Evolutionary conservation across 208 protist genomes (phyloP), one percentile per base, ranked within the genome.

Genomic region (Leishmania arabica): DNA sequence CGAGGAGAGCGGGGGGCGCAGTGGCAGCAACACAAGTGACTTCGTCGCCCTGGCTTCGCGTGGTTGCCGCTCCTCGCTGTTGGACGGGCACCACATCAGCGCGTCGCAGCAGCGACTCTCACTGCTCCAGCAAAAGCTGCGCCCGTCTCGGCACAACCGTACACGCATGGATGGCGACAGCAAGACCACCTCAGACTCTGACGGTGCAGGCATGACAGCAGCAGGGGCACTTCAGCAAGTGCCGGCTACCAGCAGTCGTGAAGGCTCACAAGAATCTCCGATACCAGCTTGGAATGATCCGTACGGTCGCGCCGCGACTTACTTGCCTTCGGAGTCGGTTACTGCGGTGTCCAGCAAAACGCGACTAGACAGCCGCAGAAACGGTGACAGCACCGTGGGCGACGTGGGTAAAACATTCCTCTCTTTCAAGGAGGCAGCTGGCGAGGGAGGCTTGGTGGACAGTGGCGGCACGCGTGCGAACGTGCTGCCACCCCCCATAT

Each of bases 401-500:
- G 40, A 64, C 9, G 56, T 34, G 19, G 73, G 47, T 49, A 49
- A 34, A 37, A 17, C 54, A 8, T 62, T 65, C 40, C 53, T n/a
- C 11, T 66, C 54, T 34, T 8, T 77, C 34, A 24, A 51, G 11
- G 53, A 8, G 73, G 37, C 4, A 8, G 15, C 21, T 37, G 56
- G 7, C 6, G 56, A 31, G 17, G 54, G 15, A 7, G 73, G 19
- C 34, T 47, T 77, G 19, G 24, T 40, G 53, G 53, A 77, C 51
- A 24, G 17, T 13, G 37, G 56, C 54, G 75, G 66, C 34, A 51
- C 9, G 37, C 77, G 69, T 73, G 21, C 45, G 11, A 84, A 81
- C 49, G 51, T 45, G 45, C 58, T 82, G 47, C 68, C 79, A 54
- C 34, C 80, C 64, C 83, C 86, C 11, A 78, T 84, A 47, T 89